phyloP scores from a whole-genome alignment of 2,329 filamentous ascomycete genomes.

The Verticillium longisporum region DNA sequence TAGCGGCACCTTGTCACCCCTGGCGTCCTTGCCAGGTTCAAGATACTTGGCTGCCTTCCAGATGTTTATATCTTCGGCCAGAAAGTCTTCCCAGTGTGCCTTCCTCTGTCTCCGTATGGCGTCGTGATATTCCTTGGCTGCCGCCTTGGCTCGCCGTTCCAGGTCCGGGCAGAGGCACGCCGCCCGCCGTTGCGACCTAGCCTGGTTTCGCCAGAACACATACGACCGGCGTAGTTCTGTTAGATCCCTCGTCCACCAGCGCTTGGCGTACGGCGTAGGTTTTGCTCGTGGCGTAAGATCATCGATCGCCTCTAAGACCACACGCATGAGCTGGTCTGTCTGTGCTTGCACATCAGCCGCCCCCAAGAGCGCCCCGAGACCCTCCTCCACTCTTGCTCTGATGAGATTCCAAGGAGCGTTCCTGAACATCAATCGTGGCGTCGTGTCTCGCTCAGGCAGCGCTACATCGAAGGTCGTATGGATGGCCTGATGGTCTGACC shows the following conservation, averaged over 20 bases:
- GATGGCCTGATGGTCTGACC: conserved; percentile 23
- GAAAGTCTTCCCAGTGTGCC: conserved; percentile 17
- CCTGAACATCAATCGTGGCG: conserved; percentile 13
- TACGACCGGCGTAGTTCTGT: conserved; percentile 17
- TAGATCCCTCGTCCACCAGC: conserved; percentile 21
- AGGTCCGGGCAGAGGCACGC: not conserved
- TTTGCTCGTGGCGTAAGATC: conserved; percentile 14
- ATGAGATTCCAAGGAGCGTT: conserved; percentile 19
- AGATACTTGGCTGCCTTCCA: conserved; percentile 21
- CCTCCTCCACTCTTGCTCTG: conserved; percentile 5
- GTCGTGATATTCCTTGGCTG: conserved; percentile 17
- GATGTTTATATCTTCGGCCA: conserved; percentile 18
- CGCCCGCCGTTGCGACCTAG: conserved; percentile 9
- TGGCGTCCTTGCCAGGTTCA: conserved; percentile 11
- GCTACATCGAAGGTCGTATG: conserved; percentile 19
- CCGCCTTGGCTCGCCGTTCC: conserved; percentile 8
- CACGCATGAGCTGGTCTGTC: not conserved
- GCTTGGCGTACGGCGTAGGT: conserved; percentile 18
- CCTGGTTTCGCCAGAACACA: conserved; percentile 18
- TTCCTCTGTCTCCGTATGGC: conserved; percentile 18
- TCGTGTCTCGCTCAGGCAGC: not conserved
- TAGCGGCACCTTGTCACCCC: conserved; percentile 16
- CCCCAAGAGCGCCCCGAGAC: not conserved
- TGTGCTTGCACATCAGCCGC: conserved; percentile 13
- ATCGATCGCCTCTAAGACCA: not conserved